Conservation (phyloP, 2,329 filamentous ascomycete species). For the Colletotrichum sp. region DNA sequence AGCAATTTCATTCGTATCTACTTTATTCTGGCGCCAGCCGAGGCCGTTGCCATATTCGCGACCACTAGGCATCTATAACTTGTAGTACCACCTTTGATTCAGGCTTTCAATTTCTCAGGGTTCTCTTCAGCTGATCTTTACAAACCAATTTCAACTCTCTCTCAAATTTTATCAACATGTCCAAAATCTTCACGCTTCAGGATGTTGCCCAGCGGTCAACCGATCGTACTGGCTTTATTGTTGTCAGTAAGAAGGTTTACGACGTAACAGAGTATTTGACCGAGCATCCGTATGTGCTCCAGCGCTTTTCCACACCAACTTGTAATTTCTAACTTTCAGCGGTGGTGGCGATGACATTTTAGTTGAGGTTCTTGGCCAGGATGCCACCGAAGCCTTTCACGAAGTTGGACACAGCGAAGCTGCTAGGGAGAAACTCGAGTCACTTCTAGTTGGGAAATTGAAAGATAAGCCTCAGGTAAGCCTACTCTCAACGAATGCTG, state of each 20-base stretch:
- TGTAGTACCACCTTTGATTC: neutral
- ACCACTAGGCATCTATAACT: neutral
- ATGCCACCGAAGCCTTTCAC: neutral
- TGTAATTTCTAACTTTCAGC: neutral
- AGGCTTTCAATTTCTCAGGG: neutral
- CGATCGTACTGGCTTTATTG: neutral
- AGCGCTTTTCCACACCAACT: neutral
- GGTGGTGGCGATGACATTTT: neutral
- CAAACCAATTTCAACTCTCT: neutral
- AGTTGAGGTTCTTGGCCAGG: neutral
- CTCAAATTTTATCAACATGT: neutral
- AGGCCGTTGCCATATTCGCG: neutral
- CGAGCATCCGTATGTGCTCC: neutral
- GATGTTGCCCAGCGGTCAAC: neutral
- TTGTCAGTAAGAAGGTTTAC: neutral
- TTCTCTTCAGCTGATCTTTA: neutral
- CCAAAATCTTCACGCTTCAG: neutral
- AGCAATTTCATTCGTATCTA: neutral
- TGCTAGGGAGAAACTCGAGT: neutral
- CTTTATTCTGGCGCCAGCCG: neutral
- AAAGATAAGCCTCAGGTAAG: neutral
- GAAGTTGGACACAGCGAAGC: neutral
- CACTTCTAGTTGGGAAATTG: neutral
- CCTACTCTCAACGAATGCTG: rapidly evolving
- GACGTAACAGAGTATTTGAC: neutral